These are phyloP conservation scores for Corynascus novoguineensis DNA, from an alignment of 495 filamentous ascomycete species.

Conservation along the genomic window DNA sequence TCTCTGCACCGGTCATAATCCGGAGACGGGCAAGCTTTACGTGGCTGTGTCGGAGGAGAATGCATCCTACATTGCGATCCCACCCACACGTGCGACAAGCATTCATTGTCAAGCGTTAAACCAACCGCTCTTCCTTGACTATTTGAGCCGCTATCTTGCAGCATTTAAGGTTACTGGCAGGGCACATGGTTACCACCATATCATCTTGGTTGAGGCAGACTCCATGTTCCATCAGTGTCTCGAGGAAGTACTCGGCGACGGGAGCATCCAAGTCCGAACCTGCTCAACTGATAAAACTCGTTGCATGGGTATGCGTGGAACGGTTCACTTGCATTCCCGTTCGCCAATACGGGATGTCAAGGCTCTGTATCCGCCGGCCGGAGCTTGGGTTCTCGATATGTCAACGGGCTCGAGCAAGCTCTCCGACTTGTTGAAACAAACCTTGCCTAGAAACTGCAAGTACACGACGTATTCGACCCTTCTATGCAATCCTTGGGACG, in stretches of 20 bases:
- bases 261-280: slow-evolving; percentile 16
- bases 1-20: slow-evolving; percentile 31
- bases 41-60: slow-evolving; percentile 30
- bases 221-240: slow-evolving; percentile 25
- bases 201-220: slow-evolving; percentile 36
- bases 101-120: neutral
- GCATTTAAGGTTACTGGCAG: slow-evolving; percentile 15
- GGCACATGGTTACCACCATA: neutral
- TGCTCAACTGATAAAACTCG: slow-evolving; percentile 12
- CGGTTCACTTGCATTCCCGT: slow-evolving; percentile 23
- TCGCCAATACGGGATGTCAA: slow-evolving; percentile 25
- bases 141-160: slow-evolving; percentile 26
- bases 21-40: slow-evolving; percentile 17
- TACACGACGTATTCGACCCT: slow-evolving; percentile 20
- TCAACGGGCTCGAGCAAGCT: slow-evolving; percentile 19
- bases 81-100: neutral
- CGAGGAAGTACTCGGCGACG: slow-evolving; percentile 18
- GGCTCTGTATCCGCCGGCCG: slow-evolving; percentile 20
- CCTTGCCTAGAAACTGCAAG: slow-evolving; percentile 21
- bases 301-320: neutral
- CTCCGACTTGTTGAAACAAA: slow-evolving; percentile 20
- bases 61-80: slow-evolving; percentile 26
- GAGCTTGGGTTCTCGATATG: slow-evolving; percentile 31
- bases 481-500: neutral
- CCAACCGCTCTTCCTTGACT: slow-evolving; percentile 11